Base-by-base conservation (phyloP, 2,329 filamentous ascomycete species). In the Cadophora luteo-olivacea region DNA sequence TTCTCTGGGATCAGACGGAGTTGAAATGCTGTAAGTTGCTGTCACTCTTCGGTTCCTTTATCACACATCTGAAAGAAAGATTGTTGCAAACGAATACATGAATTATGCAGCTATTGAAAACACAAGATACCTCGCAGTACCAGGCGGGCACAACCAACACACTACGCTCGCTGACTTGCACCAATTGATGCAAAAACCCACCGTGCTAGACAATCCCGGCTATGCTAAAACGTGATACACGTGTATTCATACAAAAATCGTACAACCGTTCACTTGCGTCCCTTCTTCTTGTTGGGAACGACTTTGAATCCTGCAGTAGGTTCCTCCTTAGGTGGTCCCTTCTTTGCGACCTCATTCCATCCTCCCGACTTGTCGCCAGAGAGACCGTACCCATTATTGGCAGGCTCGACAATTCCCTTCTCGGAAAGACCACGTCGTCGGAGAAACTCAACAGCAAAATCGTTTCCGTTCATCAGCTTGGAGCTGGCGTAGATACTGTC, bases 291-390 rank as follows among this genome's bases (percentile, higher is more conserved):
- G 71, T 90, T 87, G 16, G 93, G 89, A 12, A 98, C 95, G 64
- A 98, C 92, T 84, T 96, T 96, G 83, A 97, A 98, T 29, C 84
- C 87, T 54, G 81, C 78, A 61, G 80, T 71, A 62, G 74, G 72
- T 76, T 74, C 80, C 76, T 82, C 81, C 70, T 79, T 81, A 66
- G 83, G 82, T 65, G 82, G 81, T 61, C 92, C 91, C 85, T 97
- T 97, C 89, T 98, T 98, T 1, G 96, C 96, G 64, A 99, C 96
- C 82, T 98, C 96, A 75, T 87, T 97, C 96, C 96, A 99, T 24
- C 95, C 95, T 66, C 92, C 90, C 32, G 81, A 77, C 61, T 81
- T 83, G 73, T 81, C 83, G 54, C 80, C 79, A 72, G 79, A 61
- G 76, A 77, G 76, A 79, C 64, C 85, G 3, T 88, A 86, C 65